These are phyloP conservation scores for Cystobasidium onofrii DNA, from an alignment of 768 basidiomycete species.

Conservation along the genomic window DNA sequence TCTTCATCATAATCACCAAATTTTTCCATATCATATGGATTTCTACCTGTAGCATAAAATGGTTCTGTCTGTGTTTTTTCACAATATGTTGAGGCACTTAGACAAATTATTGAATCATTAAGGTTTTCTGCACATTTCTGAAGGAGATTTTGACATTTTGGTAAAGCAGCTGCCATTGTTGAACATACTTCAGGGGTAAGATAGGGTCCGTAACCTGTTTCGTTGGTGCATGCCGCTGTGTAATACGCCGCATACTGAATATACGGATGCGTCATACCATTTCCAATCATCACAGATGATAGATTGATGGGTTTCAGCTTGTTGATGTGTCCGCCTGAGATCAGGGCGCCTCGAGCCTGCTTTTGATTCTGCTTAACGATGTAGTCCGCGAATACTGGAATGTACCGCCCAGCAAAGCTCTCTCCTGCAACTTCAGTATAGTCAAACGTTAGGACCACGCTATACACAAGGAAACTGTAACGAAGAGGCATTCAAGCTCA, in stretches of 20 bases:
- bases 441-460: not conserved
- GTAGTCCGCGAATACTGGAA: conserved; percentile 39
- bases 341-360: not conserved
- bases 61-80: conserved; percentile 36
- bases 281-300: conserved; percentile 36
- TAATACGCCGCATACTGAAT: conserved; percentile 39
- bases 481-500: not conserved
- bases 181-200: conserved; percentile 31
- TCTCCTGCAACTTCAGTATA: conserved; percentile 32
- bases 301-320: conserved; percentile 34
- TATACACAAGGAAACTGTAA: not conserved
- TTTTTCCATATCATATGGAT: conserved; percentile 35
- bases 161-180: conserved; percentile 33
- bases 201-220: conserved; percentile 36
- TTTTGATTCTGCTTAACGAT: conserved; percentile 36
- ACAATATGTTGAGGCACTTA: conserved; percentile 36
- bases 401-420: conserved; percentile 37
- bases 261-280: conserved; percentile 42
- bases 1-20: conserved; percentile 40
- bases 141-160: conserved; percentile 35
- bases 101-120: conserved; percentile 31
- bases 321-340: not conserved
- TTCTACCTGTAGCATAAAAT: conserved; percentile 35
- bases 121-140: conserved; percentile 36
- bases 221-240: conserved; percentile 37